Conservation (phyloP, 495 filamentous ascomycete genomes). For the Trichoderma reesei region DNA sequence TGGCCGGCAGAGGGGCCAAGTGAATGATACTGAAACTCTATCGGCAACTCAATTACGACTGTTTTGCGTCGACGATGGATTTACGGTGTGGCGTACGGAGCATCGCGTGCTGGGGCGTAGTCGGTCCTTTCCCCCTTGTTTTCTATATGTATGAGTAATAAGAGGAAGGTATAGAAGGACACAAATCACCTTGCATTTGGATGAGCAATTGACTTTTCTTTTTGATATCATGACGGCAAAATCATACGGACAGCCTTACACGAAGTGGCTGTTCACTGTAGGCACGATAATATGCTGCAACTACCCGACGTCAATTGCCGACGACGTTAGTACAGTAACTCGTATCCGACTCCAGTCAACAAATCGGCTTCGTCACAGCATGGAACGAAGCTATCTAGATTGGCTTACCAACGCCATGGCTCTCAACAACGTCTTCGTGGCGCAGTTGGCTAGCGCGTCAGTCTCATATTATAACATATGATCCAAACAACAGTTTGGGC, state of each 20-base stretch:
- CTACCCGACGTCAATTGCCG: too few relatives aligned
- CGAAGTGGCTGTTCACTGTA: too few relatives aligned
- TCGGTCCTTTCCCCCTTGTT: not conserved
- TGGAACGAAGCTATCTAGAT: not conserved
- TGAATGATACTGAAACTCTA: constrained; percentile 11
- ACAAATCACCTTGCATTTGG: too few relatives aligned
- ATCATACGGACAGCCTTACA: too few relatives aligned
- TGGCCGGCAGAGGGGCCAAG: constrained; percentile 37
- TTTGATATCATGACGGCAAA: too few relatives aligned
- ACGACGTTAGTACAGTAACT: too few relatives aligned
- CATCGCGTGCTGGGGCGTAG: not conserved
- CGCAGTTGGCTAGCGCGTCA: constrained; percentile 8
- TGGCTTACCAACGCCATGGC: not conserved
- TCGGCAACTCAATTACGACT: not conserved
- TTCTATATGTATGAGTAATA: too few relatives aligned
- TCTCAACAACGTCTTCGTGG: constrained; percentile 3
- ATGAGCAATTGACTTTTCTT: too few relatives aligned
- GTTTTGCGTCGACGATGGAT: constrained; percentile 11
- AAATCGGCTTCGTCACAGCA: not conserved
- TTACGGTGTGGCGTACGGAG: constrained; percentile 10
- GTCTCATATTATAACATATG: constrained; percentile 7
- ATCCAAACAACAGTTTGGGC: constrained; percentile 3
- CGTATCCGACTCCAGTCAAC: not conserved
- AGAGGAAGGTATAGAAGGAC: too few relatives aligned
- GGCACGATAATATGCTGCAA: too few relatives aligned